Percentiles rank a stretch among this genome's conserved stretches.
Conservation (phyloP, 345 rosid species). For the Eucalyptus pauciflora region DNA sequence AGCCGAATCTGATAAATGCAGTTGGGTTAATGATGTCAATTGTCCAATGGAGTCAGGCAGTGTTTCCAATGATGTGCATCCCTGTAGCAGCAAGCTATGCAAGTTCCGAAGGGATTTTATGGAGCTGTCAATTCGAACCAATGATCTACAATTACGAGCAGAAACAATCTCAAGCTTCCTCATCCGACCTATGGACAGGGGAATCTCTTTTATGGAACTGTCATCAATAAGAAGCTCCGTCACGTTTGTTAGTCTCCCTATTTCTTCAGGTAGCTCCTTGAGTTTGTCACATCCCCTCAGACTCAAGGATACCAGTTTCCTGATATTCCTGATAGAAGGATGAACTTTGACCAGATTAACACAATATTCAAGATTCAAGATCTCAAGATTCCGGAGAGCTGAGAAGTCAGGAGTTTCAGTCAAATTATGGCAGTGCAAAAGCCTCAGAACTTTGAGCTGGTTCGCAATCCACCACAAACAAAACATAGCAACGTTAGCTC, state of each 20-base stretch:
- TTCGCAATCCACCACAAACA: not conserved
- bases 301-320: not conserved
- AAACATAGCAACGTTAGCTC: not conserved
- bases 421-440: not conserved
- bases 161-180: not conserved
- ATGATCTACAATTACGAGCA: not conserved
- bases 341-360: not conserved
- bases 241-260: not conserved
- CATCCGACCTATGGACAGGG: not conserved
- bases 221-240: not conserved
- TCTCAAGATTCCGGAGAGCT: not conserved
- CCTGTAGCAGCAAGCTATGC: not conserved
- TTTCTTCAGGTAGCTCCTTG: not conserved
- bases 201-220: not conserved
- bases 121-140: not conserved
- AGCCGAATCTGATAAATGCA: not conserved
- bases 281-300: not conserved
- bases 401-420: not conserved
- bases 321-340: not conserved
- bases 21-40: not conserved
- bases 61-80: not conserved
- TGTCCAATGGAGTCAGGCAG: not conserved
- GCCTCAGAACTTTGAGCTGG: not conserved
- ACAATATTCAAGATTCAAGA: not conserved
- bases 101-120: not conserved